Evolutionary conservation across 257 asterid genomes (phyloP), one percentile per base, ranked within the genome.

Genomic region (Plantago ovata): DNA sequence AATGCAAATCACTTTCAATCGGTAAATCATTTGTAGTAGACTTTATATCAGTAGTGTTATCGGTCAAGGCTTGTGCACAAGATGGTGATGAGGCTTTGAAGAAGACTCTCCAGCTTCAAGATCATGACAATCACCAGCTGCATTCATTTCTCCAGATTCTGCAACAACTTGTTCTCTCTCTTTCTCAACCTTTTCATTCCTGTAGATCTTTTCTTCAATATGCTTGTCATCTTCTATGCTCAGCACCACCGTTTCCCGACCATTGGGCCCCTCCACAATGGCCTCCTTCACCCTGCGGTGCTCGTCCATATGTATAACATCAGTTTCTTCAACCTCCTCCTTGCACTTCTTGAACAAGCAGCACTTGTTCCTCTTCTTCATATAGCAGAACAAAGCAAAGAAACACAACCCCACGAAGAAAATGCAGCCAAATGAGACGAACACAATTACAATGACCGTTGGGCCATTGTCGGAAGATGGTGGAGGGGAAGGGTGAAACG

Each of bases 151-250:
- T 58, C 67, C 61, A 50, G 72, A 49, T 47, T 73, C 50, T 41
- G 65, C 60, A 57, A 56, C 50, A 47, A 60, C 15, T 24, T 61
- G n/a, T n/a, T n/a, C 21, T 18, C 21, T 7, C 40, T 63, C 61
- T 28, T 23, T 58, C n/a, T 65, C 66, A 61, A 69, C 38, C 54
- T 63, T 63, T 71, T 69, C 73, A 51, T 61, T 77, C 64, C 65
- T 66, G 43, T 65, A 38, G 51, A 83, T 83, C 60, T 80, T 69
- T 65, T 79, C 77, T 53, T 79, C 74, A 7, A 58, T 62, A 48
- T 75, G 78, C 58, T 66, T 64, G 33, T 83, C 83, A 3, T 70
- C 87, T 56, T 79, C 86, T 5, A 83, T 11, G 16, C 79, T 69
- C 16, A 82, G 18, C 56, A 68, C 53, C 44, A 77, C 62, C 12